Conservation (phyloP, 2,329 filamentous ascomycete genomes). For the Claviceps fusiformis region DNA sequence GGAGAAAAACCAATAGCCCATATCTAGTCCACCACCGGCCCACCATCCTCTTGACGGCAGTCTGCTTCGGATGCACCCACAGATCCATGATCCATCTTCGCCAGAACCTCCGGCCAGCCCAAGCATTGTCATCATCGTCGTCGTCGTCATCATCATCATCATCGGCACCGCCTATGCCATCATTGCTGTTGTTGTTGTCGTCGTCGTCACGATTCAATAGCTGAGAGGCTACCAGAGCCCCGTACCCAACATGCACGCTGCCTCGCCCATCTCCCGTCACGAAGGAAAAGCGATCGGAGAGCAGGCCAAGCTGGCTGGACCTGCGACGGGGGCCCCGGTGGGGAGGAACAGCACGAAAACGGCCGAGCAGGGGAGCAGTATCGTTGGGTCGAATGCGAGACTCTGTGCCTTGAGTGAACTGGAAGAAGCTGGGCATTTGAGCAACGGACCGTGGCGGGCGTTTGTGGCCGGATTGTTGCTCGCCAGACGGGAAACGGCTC, state of each 20-base stretch:
- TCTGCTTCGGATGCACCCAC: conserved; percentile 47
- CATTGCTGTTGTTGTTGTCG: conserved; percentile 13
- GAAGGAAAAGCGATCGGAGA: conserved; percentile 18
- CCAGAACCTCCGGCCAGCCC: conserved; percentile 20
- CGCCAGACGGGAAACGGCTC: background rate
- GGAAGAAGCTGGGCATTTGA: conserved; percentile 50
- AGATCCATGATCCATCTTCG: conserved; percentile 33
- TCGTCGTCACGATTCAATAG: conserved; percentile 23
- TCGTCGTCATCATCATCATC: conserved; percentile 14
- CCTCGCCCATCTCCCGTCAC: conserved; percentile 24
- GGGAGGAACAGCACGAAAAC: conserved; percentile 49
- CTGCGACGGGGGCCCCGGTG: conserved; percentile 18
- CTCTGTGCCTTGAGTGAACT: conserved; percentile 53
- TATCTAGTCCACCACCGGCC: conserved; percentile 52
- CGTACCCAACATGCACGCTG: conserved; percentile 45
- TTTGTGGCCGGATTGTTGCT: background rate
- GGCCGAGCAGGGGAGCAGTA: conserved; percentile 47
- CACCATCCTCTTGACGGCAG: conserved; percentile 43
- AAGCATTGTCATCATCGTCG: conserved; percentile 19
- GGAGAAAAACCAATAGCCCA: conserved; percentile 45
- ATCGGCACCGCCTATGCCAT: no score
- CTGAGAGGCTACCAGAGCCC: conserved; percentile 33
- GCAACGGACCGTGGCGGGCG: conserved; percentile 1
- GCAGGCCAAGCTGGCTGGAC: conserved; percentile 25
- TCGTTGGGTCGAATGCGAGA: conserved; percentile 39